Evolutionary conservation across 2,329 filamentous ascomycete genomes (phyloP).

Genomic region (Penicillium oxalicum): DNA sequence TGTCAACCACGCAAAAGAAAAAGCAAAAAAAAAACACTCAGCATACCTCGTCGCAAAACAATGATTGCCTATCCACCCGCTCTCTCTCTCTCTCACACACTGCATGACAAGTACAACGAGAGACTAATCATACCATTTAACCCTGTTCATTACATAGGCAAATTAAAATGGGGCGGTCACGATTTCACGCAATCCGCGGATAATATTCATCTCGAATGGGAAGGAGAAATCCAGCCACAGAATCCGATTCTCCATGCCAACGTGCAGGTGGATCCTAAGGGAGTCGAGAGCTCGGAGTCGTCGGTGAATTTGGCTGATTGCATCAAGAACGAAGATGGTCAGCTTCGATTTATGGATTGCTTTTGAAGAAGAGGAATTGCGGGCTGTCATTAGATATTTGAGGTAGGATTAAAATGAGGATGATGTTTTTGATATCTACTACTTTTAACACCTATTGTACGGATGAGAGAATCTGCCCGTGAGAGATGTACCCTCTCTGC

Average conservation of each 20-base stretch:
- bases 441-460: no score
- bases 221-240: constrained; percentile 7
- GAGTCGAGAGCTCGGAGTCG: constrained; percentile 7
- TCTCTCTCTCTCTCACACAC: no score
- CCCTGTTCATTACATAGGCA: constrained; percentile 4
- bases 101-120: background rate
- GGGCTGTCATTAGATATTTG: background rate
- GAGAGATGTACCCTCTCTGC: no score
- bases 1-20: no score
- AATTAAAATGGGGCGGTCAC: constrained; percentile 14
- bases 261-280: constrained; percentile 1
- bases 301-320: constrained; percentile 16
- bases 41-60: no score
- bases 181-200: constrained; percentile 10
- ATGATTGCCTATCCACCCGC: no score
- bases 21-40: no score
- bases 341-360: constrained; percentile 18
- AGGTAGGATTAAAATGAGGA: background rate
- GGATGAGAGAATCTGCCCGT: no score
- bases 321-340: constrained; percentile 20
- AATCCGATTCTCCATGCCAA: constrained; percentile 16
- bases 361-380: constrained; percentile 9
- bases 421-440: background rate
- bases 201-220: constrained; percentile 11
- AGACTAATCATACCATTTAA: background rate